Base-by-base conservation (phyloP, 441 rosid species). In the Gossypium lobatum region DNA sequence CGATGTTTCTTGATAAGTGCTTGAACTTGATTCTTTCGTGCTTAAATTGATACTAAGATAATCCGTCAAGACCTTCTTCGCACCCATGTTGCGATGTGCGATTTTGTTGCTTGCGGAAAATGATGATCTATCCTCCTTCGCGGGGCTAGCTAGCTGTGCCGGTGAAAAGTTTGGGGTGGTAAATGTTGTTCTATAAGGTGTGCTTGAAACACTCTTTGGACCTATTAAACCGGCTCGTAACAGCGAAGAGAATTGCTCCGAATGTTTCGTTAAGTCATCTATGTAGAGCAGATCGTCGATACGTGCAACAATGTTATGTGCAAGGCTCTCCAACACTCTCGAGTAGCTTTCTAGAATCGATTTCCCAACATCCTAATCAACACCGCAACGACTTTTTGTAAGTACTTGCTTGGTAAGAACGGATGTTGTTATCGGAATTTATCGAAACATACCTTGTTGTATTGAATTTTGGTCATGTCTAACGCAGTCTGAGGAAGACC, bases 401-500 rank as follows among this genome's bases (percentile, higher is more conserved):
- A 37, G 17, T 23, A 50, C 64, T 76, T 4, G 39, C 45, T 39
- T 53, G 11, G 4, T 14, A 18, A 20, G 2, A 73, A 59, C 54
- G 50, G 46, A 54, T 39, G 64, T 9, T 6, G 6, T 37, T 37
- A 64, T 57, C 5, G 18, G 16, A 18, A 48, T 25, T 11, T 31
- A 63, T 57, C 70, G 69, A 18, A 50, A 6, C 18, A 39, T 73
- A 91, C 98, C 97, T 87, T 96, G 87, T 92, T 93, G 86, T 72
- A 89, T 79, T 93, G 99, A 84, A 96, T 93, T 86, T 96, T 96
- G 91, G 93, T 91, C 93, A 90, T 92, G 82, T 96, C 99, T 75
- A 93, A 80, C 59, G 93, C 79, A 23, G 99, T 93, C 75, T 96
- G 99, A 26, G 98, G 97, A 26, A 96, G 96, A 60, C 97, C 96